Evolutionary conservation across 225 moss, liverwort and hornwort species (phyloP), one percentile per base, ranked within the genome.

Genomic region (Lunularia cruciata): DNA sequence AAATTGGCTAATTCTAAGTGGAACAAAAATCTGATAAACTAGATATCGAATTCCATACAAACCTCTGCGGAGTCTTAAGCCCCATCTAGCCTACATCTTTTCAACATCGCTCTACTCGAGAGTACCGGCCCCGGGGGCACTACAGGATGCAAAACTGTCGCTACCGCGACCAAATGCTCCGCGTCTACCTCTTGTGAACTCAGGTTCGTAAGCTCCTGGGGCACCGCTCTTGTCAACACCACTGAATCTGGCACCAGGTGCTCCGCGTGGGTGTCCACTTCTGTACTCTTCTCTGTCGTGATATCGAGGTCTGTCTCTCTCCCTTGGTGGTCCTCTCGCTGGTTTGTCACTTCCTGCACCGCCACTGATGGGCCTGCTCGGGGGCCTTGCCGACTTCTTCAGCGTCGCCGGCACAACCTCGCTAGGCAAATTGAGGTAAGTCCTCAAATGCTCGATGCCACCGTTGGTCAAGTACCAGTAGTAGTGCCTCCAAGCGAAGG

Each of bases 321-420:
- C 89, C 13, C 87, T 81, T 0, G 85, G 89, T 20, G 85, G 89
- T 19, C 87, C 87, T 58, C 87, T 81, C 18, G 85, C 83, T 0
- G 88, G 86, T 8, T 88, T 75, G 49, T 88, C 90, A 30, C 85
- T 81, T 25, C 86, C 88, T 5, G 82, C 65, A 62, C 82, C 79
- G 45, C 86, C 84, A 22, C 75, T 83, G 66, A 88, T 86, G 0
- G 88, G 86, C 79, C 86, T 81, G 77, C 81, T 88, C 33, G 86
- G 83, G 7, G 88, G 90, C 51, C 90, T 82, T 8, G 86, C 83
- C 10, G 90, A 88, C 74, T 91, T 91, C 81, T 91, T 88, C 72
- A 91, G 61, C 26, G 88, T 91, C 3, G 90, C 88, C n/a, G 88
- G 90, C 6, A 91, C 88, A 42, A 88, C 88, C 69, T 91, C 88